Conservation (phyloP, 1,284 basidiomycete species). For the Porogramme epimiltina region DNA sequence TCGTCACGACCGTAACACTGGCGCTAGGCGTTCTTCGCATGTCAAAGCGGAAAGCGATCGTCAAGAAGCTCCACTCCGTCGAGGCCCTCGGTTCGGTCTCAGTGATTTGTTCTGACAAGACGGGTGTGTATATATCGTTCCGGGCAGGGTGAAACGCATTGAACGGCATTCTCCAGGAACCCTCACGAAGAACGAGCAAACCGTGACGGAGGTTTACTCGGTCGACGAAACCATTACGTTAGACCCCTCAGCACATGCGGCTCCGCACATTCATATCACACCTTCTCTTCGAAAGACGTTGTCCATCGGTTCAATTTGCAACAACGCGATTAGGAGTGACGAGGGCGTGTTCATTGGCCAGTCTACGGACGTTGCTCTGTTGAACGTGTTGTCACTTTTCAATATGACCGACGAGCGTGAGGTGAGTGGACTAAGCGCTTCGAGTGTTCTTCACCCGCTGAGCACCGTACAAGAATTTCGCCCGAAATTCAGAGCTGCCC, state of each 20-base stretch:
- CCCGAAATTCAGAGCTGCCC: conserved; percentile 76
- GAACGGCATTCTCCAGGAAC: conserved; percentile 66
- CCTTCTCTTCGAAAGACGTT: conserved; percentile 63
- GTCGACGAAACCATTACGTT: conserved; percentile 82
- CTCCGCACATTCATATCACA: conserved; percentile 38
- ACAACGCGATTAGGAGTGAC: conserved; percentile 72
- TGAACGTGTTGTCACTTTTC: conserved; percentile 80
- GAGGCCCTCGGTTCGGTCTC: conserved; percentile 93
- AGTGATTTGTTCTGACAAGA: conserved; percentile 98
- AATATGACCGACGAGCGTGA: conserved; percentile 70
- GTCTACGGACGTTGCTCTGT: conserved; percentile 90
- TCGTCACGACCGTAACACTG: conserved; percentile 96
- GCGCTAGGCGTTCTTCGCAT: conserved; percentile 93
- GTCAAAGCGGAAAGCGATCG: conserved; percentile 93
- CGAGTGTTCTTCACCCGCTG: background rate
- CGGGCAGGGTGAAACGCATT: background rate
- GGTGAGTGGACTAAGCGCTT: conserved; percentile 42
- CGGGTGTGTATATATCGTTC: conserved; percentile 51
- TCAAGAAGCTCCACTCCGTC: conserved; percentile 95
- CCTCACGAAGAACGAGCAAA: conserved; percentile 94
- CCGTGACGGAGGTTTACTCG: conserved; percentile 85
- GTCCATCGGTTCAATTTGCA: conserved; percentile 72
- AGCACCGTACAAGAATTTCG: conserved; percentile 55
- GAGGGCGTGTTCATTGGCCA: conserved; percentile 84
- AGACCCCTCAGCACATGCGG: conserved; percentile 45